Percentiles rank a stretch among this genome's conserved stretches.
Evolutionary conservation across 192 early-diverging fungal species (phyloP).

Genomic region (Entomortierella lignicola): DNA sequence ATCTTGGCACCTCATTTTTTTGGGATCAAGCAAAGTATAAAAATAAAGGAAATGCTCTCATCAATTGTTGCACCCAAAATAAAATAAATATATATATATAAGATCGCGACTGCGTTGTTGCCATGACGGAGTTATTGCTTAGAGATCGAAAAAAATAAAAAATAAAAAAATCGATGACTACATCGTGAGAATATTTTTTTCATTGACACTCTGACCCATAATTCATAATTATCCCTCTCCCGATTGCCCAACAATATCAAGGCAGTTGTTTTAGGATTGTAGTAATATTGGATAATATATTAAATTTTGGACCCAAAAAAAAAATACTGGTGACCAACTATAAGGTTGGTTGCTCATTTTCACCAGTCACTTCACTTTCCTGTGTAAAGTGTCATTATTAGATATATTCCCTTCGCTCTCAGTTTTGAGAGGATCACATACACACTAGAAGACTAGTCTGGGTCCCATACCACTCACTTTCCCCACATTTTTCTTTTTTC

Average conservation of each 20-base stretch:
- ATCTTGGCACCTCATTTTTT: no score
- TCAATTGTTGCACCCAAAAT: background rate
- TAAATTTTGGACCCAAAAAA: no score
- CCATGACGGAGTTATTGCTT: background rate
- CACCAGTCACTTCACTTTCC: background rate
- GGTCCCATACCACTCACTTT: background rate
- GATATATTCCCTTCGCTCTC: slow-evolving; percentile 1
- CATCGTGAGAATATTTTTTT: slow-evolving; percentile 41
- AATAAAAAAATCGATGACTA: background rate
- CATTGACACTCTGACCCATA: no score
- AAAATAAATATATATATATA: background rate
- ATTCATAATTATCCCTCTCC: no score
- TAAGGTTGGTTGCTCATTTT: background rate
- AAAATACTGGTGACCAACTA: no score
- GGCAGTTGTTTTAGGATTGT: no score
- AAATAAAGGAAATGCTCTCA: slow-evolving; percentile 15
- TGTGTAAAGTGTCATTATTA: slow-evolving; percentile 20
- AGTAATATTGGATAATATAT: no score
- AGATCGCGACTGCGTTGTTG: background rate
- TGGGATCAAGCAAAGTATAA: no score
- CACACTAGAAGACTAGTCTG: background rate
- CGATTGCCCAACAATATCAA: no score
- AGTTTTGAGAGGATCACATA: background rate
- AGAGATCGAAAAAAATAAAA: background rate
- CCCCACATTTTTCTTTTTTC: slow-evolving; percentile 52